A percentile compares a stretch with the other conserved stretches of the same genome.
These are phyloP conservation scores for Sugiyamaella sp. DNA, from an alignment of 1,139 yeast species.

Conservation along the genomic window DNA sequence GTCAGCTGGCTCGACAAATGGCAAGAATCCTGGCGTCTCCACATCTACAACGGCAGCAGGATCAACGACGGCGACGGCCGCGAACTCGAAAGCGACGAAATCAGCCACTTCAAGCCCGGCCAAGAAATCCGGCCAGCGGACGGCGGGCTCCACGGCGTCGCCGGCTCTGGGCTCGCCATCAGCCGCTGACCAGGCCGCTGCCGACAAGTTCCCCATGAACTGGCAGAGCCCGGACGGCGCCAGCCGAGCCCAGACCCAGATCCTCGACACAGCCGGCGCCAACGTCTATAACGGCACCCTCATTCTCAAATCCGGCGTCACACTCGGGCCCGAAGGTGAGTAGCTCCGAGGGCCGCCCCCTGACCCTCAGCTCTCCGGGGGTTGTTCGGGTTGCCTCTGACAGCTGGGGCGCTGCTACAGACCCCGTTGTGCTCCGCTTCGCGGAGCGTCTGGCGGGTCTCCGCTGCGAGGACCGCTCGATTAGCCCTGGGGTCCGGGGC, in stretches of 20 bases:
- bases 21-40: constrained; percentile 4
- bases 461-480: neutral
- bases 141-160: neutral
- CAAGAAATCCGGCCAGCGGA: constrained; percentile 3
- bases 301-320: constrained; percentile 42
- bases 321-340: constrained; percentile 41
- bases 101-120: constrained; percentile 21
- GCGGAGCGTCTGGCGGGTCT: neutral
- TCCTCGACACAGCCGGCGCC: constrained; percentile 48
- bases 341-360: neutral
- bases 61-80: constrained; percentile 3
- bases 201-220: constrained; percentile 37
- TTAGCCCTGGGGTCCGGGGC: constrained; percentile 12
- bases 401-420: neutral
- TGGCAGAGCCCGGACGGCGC: constrained; percentile 42
- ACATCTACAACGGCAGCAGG: constrained; percentile 10
- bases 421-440: neutral
- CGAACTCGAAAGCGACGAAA: neutral
- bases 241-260: constrained; percentile 34
- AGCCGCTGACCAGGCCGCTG: constrained; percentile 4
- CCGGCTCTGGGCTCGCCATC: constrained; percentile 4
- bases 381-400: neutral
- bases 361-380: constrained; percentile 5
- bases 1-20: neutral
- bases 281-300: constrained; percentile 44